phyloP scores from a whole-genome alignment of 208 protist genomes.

The Herpetomonas samuelpessoai region DNA sequence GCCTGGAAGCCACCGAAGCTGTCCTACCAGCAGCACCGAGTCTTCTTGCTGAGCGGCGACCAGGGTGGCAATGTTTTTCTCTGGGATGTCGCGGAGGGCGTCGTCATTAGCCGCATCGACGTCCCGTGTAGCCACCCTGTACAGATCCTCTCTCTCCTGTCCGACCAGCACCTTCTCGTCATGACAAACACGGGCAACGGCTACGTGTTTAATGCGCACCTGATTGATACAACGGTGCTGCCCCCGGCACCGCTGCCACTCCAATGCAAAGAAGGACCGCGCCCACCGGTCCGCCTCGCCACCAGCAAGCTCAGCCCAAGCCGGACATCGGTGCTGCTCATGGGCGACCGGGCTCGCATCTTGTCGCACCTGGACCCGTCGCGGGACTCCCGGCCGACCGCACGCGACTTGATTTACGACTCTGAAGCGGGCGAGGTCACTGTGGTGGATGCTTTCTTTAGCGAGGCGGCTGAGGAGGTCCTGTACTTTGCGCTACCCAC shows the following conservation, averaged over 20 bases:
- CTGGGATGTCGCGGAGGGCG: slow-evolving; percentile 75
- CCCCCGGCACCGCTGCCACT: slow-evolving; percentile 28
- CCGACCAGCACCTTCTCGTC: slow-evolving; percentile 57
- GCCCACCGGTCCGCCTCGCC: slow-evolving; percentile 23
- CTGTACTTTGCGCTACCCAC: slow-evolving; percentile 71
- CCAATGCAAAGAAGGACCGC: slow-evolving; percentile 1
- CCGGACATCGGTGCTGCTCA: slow-evolving; percentile 44
- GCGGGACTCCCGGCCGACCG: slow-evolving; percentile 12
- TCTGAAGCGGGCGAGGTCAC: slow-evolving; percentile 52
- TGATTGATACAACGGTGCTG: slow-evolving; percentile 35
- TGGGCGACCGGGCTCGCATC: slow-evolving; percentile 69
- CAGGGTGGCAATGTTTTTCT: slow-evolving; percentile 41
- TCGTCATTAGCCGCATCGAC: slow-evolving; percentile 45
- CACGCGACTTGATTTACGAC: slow-evolving; percentile 71
- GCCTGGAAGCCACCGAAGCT: slow-evolving; percentile 53
- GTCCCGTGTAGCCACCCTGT: slow-evolving; percentile 41
- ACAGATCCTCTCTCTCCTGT: slow-evolving; percentile 37
- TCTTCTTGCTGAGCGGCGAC: slow-evolving; percentile 69
- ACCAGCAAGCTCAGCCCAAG: slow-evolving; percentile 38
- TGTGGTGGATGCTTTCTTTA: slow-evolving; percentile 80
- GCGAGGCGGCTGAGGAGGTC: slow-evolving; percentile 66
- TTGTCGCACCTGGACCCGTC: slow-evolving; percentile 32
- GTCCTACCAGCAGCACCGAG: slow-evolving; percentile 62
- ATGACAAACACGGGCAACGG: slow-evolving; percentile 39
- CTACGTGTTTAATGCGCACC: slow-evolving; percentile 70